phyloP scores from a whole-genome alignment of 306 rosid species.

The Hippophae rhamnoides region DNA sequence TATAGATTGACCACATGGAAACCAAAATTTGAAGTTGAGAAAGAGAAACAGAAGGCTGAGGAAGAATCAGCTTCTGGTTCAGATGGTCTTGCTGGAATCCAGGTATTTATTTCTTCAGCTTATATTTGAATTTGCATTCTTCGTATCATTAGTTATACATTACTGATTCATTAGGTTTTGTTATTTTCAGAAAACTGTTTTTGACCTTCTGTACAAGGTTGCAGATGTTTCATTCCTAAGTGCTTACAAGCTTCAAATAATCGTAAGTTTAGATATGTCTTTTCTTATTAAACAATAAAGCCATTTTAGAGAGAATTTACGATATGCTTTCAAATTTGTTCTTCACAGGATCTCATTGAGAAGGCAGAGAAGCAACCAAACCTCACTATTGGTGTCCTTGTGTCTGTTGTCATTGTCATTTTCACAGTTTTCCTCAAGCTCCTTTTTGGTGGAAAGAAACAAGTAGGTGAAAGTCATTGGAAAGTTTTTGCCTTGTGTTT shows the following conservation, averaged over 20 bases:
- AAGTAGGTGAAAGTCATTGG: constrained; percentile 27
- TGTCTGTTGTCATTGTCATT: constrained; percentile 43
- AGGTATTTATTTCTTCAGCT: constrained; percentile 29
- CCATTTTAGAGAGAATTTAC: not conserved
- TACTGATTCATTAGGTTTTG: no score
- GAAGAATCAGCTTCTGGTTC: constrained; percentile 40
- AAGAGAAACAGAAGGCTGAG: constrained; percentile 75
- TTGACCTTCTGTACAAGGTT: constrained; percentile 67
- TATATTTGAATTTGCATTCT: not conserved
- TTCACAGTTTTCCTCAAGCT: constrained; percentile 43
- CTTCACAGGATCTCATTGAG: constrained; percentile 61
- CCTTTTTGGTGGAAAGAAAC: constrained; percentile 74
- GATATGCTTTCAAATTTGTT: constrained; percentile 6
- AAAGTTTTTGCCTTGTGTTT: not conserved
- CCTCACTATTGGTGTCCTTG: constrained; percentile 60
- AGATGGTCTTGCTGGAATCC: constrained; percentile 52
- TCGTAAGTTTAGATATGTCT: constrained; percentile 29
- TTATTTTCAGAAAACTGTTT: constrained; percentile 64
- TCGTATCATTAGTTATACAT: no score
- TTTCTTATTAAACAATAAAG: not conserved
- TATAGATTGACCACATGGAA: constrained; percentile 73
- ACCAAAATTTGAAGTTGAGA: constrained; percentile 69
- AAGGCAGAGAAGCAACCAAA: constrained; percentile 78
- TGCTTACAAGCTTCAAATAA: constrained; percentile 46
- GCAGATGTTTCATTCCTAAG: constrained; percentile 71